These are phyloP conservation scores for Cladosporium sp. DNA, from an alignment of 2,329 filamentous ascomycete genomes.

Conservation along the genomic window DNA sequence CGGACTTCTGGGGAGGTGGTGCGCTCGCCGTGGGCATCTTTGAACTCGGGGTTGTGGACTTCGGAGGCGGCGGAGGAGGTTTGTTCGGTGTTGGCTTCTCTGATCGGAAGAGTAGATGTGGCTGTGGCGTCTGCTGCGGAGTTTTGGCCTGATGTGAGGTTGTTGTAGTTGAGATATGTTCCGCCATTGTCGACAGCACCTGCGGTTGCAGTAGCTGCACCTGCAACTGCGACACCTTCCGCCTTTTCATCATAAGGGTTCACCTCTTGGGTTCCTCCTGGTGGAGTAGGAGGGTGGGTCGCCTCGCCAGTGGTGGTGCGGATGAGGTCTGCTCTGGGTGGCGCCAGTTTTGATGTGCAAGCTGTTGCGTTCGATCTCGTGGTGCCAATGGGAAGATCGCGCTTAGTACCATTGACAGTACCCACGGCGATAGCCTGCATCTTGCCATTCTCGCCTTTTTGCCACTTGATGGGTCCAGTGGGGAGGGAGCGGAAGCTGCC, in stretches of 20 bases:
- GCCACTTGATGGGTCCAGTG: slow-evolving; percentile 45
- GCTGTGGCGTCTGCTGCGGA: not conserved
- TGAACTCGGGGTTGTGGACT: slow-evolving; percentile 11
- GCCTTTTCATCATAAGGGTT: slow-evolving; percentile 2
- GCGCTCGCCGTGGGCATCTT: slow-evolving; percentile 27
- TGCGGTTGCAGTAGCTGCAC: not conserved
- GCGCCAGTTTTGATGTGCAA: slow-evolving; percentile 23
- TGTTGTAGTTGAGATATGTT: slow-evolving; percentile 1
- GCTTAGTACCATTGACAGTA: slow-evolving; percentile 37
- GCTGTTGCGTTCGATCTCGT: slow-evolving; percentile 28
- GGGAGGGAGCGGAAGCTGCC: slow-evolving; percentile 40
- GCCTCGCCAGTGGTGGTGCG: slow-evolving; percentile 19
- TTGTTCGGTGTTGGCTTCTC: not conserved
- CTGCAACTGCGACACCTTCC: not conserved
- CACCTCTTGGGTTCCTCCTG: slow-evolving; percentile 5
- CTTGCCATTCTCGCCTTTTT: slow-evolving; percentile 38
- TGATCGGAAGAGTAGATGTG: slow-evolving; percentile 5
- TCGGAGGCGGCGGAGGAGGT: not conserved
- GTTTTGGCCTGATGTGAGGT: not conserved
- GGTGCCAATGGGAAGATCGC: slow-evolving; percentile 37
- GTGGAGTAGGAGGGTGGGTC: slow-evolving; percentile 20
- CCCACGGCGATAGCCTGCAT: slow-evolving; percentile 45
- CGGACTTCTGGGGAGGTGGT: slow-evolving; percentile 17
- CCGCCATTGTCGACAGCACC: slow-evolving; percentile 12
- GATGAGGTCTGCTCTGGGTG: slow-evolving; percentile 13